A percentile compares a stretch with the other conserved stretches of the same genome.
phyloP scores from a whole-genome alignment of 2,329 filamentous ascomycete genomes.

The Colletotrichum eleusines region DNA sequence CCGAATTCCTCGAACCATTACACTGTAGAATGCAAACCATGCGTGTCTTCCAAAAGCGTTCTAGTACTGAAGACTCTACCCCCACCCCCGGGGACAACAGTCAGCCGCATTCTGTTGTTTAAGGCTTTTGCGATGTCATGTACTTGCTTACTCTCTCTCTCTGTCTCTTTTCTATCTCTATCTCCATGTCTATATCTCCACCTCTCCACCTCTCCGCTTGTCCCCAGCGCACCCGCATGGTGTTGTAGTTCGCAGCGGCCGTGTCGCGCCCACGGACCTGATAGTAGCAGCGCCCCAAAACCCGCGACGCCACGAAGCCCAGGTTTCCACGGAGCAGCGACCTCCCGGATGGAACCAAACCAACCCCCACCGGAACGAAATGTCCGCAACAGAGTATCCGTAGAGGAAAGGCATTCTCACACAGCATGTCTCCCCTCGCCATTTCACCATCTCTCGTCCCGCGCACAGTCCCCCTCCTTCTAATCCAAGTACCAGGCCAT shows the following conservation, averaged over 20 bases:
- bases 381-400: background rate
- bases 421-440: no score
- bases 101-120: no score
- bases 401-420: no score
- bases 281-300: conserved; percentile 1
- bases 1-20: no score
- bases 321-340: background rate
- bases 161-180: background rate
- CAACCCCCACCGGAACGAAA: background rate
- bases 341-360: background rate
- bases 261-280: background rate
- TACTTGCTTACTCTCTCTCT: background rate
- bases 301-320: background rate
- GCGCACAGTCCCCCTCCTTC: background rate
- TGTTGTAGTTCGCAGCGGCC: no score
- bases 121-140: no score
- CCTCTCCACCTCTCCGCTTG: background rate
- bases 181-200: background rate
- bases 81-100: no score
- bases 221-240: background rate
- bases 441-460: no score
- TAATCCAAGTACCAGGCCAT: no score
- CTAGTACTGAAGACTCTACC: no score
- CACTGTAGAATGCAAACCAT: no score
- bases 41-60: no score